phyloP scores from a whole-genome alignment of 1,284 basidiomycete species.

The Microbotryomycetes sp. region DNA sequence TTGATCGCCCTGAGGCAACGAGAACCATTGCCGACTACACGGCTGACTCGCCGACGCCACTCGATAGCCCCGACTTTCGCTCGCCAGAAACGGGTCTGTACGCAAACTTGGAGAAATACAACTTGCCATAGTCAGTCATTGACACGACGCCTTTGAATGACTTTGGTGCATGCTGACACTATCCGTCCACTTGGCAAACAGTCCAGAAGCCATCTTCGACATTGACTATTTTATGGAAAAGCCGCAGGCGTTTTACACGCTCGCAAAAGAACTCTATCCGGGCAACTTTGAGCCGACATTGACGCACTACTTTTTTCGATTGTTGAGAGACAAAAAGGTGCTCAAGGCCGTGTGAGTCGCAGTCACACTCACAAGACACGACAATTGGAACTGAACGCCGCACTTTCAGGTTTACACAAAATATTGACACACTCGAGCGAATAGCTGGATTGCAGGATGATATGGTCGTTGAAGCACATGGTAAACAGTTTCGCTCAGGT shows the following conservation, averaged over 20 bases:
- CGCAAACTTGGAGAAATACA: constrained; percentile 47
- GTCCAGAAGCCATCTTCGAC: constrained; percentile 52
- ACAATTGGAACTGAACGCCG: too few relatives aligned
- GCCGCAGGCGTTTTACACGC: constrained; percentile 43
- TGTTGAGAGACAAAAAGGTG: constrained; percentile 58
- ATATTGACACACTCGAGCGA: constrained; percentile 76
- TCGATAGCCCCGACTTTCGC: constrained; percentile 41
- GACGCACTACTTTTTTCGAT: constrained; percentile 81
- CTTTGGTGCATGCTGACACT: neutral
- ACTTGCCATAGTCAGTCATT: constrained; percentile 44
- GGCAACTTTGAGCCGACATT: constrained; percentile 76
- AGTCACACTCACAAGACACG: too few relatives aligned
- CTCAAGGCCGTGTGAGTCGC: constrained; percentile 45
- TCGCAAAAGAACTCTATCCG: constrained; percentile 74
- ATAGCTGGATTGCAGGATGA: constrained; percentile 66
- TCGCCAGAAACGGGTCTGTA: constrained; percentile 50
- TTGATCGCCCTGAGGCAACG: too few relatives aligned
- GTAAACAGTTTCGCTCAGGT: neutral
- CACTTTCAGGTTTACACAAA: constrained; percentile 42
- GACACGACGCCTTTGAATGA: too few relatives aligned
- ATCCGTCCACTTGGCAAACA: constrained; percentile 2
- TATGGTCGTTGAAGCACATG: constrained; percentile 87
- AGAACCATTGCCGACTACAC: too few relatives aligned
- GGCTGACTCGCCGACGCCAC: too few relatives aligned
- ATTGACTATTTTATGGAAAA: constrained; percentile 39